phyloP scores from a whole-genome alignment of 148 eudicot genomes.

The Camellia lanceoleosa region DNA sequence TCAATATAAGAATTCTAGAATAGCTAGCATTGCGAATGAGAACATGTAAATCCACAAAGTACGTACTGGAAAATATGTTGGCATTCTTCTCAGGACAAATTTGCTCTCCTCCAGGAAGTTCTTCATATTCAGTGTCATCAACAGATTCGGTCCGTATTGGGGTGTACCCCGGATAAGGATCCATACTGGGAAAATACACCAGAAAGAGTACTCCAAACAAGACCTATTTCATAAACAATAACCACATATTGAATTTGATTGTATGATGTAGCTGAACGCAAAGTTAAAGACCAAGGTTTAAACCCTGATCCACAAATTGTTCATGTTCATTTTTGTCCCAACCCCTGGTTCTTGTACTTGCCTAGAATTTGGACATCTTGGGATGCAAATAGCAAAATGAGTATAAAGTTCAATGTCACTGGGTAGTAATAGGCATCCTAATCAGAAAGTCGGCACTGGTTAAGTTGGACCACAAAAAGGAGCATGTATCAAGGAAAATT shows the following conservation, averaged over 20 bases:
- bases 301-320: neutral
- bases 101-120: slow-evolving; percentile 87
- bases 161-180: slow-evolving; percentile 89
- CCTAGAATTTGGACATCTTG: neutral
- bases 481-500: neutral
- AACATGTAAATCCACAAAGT: neutral
- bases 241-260: neutral
- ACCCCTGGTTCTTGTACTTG: neutral
- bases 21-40: neutral
- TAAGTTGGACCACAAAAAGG: slow-evolving; percentile 7
- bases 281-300: neutral
- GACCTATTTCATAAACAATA: slow-evolving; percentile 43
- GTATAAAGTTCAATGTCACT: neutral
- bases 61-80: slow-evolving; percentile 77
- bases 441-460: neutral
- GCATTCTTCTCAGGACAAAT: slow-evolving; percentile 84
- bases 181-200: slow-evolving; percentile 65
- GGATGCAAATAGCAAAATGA: neutral
- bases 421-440: neutral
- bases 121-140: slow-evolving; percentile 71
- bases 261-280: neutral
- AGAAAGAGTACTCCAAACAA: slow-evolving; percentile 73
- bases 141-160: slow-evolving; percentile 49
- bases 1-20: neutral
- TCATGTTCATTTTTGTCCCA: neutral